phyloP scores from a whole-genome alignment of 805 yeast genomes.

The Clavispora carvajalis region DNA sequence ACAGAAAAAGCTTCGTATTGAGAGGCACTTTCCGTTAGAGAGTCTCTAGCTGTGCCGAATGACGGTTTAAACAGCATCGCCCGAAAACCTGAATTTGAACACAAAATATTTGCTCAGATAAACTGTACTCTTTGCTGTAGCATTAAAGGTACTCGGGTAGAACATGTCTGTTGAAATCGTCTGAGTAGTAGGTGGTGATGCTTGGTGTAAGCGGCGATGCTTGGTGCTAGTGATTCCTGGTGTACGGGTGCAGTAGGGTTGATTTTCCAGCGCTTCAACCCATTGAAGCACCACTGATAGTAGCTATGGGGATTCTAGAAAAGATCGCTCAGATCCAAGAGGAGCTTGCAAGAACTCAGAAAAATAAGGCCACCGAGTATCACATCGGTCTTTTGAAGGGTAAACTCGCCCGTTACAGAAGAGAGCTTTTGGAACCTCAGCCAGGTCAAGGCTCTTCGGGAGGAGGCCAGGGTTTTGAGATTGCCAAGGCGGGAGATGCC shows the following conservation, averaged over 20 bases:
- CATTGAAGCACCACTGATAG: not conserved
- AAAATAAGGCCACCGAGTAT: slow-evolving; percentile 96
- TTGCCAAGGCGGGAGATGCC: slow-evolving; percentile 93
- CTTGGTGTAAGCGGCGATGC: no score
- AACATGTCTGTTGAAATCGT: no score
- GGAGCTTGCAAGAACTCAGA: slow-evolving; percentile 92
- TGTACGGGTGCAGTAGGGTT: slow-evolving; percentile 9
- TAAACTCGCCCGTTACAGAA: slow-evolving; percentile 85
- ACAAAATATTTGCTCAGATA: no score
- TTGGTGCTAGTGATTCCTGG: no score
- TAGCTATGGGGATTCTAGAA: slow-evolving; percentile 36
- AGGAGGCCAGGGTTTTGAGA: slow-evolving; percentile 88
- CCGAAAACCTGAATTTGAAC: no score
- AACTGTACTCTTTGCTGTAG: no score
- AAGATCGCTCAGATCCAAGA: slow-evolving; percentile 86
- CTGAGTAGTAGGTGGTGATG: no score
- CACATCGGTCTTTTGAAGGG: slow-evolving; percentile 93
- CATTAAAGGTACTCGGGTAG: no score
- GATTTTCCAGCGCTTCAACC: slow-evolving; percentile 1
- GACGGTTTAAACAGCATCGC: no score
- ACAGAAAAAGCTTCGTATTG: no score
- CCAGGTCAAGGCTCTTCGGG: slow-evolving; percentile 70
- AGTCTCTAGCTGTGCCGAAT: no score
- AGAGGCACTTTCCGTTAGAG: no score
- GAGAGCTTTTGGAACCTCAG: slow-evolving; percentile 87